Evolutionary conservation across 768 basidiomycete genomes (phyloP).

Genomic region (Agaricus sinodeliciosus): DNA sequence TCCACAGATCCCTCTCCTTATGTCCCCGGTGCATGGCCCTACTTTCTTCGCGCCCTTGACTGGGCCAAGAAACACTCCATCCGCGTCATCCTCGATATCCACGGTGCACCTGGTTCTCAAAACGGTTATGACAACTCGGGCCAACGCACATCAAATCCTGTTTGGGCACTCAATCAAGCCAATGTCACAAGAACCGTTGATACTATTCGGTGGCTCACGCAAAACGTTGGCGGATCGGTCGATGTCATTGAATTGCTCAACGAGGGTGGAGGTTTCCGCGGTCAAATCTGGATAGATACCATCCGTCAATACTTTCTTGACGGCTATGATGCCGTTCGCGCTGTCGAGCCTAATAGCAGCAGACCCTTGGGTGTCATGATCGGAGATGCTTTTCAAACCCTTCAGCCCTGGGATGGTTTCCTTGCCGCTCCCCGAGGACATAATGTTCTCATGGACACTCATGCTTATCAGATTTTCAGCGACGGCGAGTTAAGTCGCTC

Average conservation of each 20-base stretch:
- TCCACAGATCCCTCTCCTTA: slow-evolving; percentile 36
- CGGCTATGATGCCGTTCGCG: slow-evolving; percentile 47
- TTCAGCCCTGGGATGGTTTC: slow-evolving; percentile 54
- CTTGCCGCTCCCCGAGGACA: slow-evolving; percentile 44
- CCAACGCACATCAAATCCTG: slow-evolving; percentile 45
- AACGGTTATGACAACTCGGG: slow-evolving; percentile 76
- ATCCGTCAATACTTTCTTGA: slow-evolving; percentile 52
- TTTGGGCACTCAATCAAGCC: slow-evolving; percentile 49
- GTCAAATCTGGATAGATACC: slow-evolving; percentile 31
- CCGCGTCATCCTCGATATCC: slow-evolving; percentile 70
- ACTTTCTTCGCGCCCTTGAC: slow-evolving; percentile 53
- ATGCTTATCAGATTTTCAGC: slow-evolving; percentile 73
- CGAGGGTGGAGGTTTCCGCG: slow-evolving; percentile 54
- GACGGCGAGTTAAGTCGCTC: slow-evolving; percentile 46
- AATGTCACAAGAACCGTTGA: slow-evolving; percentile 50
- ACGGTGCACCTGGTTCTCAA: slow-evolving; percentile 64
- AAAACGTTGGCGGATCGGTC: slow-evolving; percentile 47
- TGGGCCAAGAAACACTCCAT: slow-evolving; percentile 60
- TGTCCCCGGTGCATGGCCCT: slow-evolving; percentile 61
- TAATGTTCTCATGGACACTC: slow-evolving; percentile 62
- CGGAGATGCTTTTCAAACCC: slow-evolving; percentile 61
- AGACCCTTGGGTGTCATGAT: slow-evolving; percentile 48
- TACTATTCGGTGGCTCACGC: slow-evolving; percentile 46
- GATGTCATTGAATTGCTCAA: slow-evolving; percentile 67
- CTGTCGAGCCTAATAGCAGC: slow-evolving; percentile 24